Conservation (phyloP, 2,329 filamentous ascomycete genomes). For the Nannizziopsis barbatae region DNA sequence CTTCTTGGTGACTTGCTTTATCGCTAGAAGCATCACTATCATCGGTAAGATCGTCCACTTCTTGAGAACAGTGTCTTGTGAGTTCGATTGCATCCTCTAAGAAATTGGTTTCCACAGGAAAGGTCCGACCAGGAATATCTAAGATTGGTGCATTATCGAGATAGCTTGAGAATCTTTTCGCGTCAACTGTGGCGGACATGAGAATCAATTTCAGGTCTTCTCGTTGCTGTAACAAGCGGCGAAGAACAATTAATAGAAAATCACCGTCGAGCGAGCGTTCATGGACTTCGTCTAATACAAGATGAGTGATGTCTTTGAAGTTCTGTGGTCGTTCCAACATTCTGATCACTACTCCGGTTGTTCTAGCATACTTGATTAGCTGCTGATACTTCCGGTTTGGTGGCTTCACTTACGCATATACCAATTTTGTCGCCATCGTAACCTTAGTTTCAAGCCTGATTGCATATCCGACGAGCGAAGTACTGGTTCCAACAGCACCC, state of each 20-base stretch:
- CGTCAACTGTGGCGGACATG: conserved; percentile 96
- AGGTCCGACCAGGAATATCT: conserved; percentile 84
- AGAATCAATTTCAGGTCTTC: conserved; percentile 83
- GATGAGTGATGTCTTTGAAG: conserved; percentile 77
- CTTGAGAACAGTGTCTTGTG: conserved; percentile 62
- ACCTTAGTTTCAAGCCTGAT: conserved; percentile 87
- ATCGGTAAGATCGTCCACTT: conserved; percentile 39
- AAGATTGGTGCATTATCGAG: conserved; percentile 75
- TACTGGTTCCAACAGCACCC: conserved; percentile 66
- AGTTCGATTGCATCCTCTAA: conserved; percentile 87
- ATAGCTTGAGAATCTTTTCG: conserved; percentile 80
- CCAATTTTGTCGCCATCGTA: conserved; percentile 65
- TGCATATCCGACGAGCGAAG: conserved; percentile 85
- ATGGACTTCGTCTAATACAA: conserved; percentile 95
- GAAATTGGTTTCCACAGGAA: conserved; percentile 77
- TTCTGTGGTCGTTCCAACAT: conserved; percentile 89
- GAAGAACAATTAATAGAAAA: conserved; percentile 84
- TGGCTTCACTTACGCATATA: conserved; percentile 61
- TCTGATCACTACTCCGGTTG: conserved; percentile 82
- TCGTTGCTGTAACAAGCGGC: conserved; percentile 63
- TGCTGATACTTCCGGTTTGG: conserved; percentile 34
- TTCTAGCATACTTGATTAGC: conserved; percentile 20
- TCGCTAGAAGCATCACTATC: conserved; percentile 36
- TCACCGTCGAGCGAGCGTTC: conserved; percentile 95
- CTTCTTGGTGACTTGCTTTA: conserved; percentile 36